Evolutionary conservation across 768 basidiomycete genomes (phyloP), one percentile per base, ranked within the genome.

Genomic region (Mycena belliarum): DNA sequence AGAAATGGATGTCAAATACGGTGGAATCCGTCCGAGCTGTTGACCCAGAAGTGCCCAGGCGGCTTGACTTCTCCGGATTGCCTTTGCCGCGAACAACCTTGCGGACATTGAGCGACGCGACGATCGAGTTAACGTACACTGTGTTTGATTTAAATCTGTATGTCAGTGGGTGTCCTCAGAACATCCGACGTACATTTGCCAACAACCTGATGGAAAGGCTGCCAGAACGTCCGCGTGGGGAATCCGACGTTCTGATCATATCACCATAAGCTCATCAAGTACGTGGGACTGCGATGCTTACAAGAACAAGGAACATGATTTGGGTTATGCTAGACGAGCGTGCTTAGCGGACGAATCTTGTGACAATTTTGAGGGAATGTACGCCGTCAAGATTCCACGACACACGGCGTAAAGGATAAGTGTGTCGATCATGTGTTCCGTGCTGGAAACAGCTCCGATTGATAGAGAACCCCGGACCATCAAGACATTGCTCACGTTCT

Each of bases 121-220:
- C 9, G 28, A 59, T 52, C 10, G 57, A 59, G 46, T 59, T 59
- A 21, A 59, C 45, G 35, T 59, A 59, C 23, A 59, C 57, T 59
- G 26, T 29, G 23, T 25, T 29, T 24, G 28, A 8, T 24, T 12
- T 32, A 9, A 20, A 6, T 2, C 20, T 14, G 23, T n/a, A n/a
- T n/a, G n/a, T 46, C 5, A 23, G 43, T 3, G 7, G 14, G 14
- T 3, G 15, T 6, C 12, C 3, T 15, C 24, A 28, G 14, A 20
- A 5, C 15, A 18, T 29, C 21, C 6, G 26, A 48, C 52, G 46
- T 50, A 60, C 58, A 18, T 41, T 60, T 60, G 2, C 58, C 48
- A 7, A 60, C 48, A 4, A 55, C 23, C 24, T 60, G 58, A 33
- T 60, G 58, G 48, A 60, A 60, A 4, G 58, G 58, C 23, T 54